A percentile compares a stretch with the other conserved stretches of the same genome.
These are phyloP conservation scores for Orobanche coerulescens DNA, from an alignment of 257 asterid species.

Conservation along the genomic window DNA sequence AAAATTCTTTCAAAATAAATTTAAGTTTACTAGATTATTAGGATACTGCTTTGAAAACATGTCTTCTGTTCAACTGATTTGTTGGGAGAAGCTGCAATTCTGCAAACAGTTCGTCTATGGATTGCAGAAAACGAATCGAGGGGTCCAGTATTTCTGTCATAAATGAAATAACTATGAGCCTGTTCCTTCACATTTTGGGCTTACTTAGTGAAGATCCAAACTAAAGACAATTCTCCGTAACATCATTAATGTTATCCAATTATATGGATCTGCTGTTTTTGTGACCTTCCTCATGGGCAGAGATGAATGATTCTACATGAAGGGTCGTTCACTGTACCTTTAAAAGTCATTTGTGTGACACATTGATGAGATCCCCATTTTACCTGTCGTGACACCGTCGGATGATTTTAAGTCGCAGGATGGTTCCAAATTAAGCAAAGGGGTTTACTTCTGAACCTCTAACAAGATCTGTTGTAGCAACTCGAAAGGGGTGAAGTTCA, in stretches of 20 bases:
- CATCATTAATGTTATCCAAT: background rate
- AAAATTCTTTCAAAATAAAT: background rate
- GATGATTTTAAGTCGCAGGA: too few species aligned
- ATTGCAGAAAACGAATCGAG: background rate
- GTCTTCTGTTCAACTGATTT: background rate
- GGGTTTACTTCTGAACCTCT: too few species aligned
- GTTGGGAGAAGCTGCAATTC: background rate
- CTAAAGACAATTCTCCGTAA: background rate
- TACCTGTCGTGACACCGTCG: too few species aligned
- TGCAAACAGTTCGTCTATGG: background rate
- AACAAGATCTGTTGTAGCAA: too few species aligned
- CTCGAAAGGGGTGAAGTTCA: too few species aligned
- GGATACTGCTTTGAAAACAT: background rate
- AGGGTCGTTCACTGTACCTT: background rate
- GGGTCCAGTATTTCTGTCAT: background rate
- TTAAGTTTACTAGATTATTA: background rate
- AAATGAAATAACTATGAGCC: background rate
- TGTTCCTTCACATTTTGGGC: background rate
- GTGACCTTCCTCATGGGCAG: background rate
- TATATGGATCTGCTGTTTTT: constrained; percentile 14
- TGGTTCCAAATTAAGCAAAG: too few species aligned
- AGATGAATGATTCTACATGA: constrained; percentile 3
- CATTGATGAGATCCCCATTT: too few species aligned
- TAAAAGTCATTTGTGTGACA: background rate
- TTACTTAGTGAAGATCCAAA: background rate